A percentile compares a stretch with the other conserved stretches of the same genome.
phyloP scores from a whole-genome alignment of 2,329 filamentous ascomycete genomes.

The Neonectria coccinea region DNA sequence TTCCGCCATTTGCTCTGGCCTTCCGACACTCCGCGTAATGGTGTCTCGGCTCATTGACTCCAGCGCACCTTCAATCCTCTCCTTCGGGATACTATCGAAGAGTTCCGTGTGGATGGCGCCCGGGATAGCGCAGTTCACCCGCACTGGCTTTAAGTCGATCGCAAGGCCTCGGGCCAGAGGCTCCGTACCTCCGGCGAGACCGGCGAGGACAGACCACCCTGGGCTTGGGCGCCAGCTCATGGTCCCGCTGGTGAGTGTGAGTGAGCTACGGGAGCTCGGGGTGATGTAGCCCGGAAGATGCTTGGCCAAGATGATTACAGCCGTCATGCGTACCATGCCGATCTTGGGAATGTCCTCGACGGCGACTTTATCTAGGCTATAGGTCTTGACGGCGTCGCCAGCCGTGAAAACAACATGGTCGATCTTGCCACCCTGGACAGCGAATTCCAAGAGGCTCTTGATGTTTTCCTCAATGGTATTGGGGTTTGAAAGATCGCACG shows the following conservation, averaged over 20 bases:
- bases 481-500: conserved; percentile 35
- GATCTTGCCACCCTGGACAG: conserved; percentile 60
- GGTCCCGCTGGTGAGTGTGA: conserved; percentile 68
- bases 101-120: conserved; percentile 64
- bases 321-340: conserved; percentile 63
- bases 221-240: conserved; percentile 63
- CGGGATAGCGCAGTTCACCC: conserved; percentile 72
- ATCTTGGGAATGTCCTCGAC: conserved; percentile 55
- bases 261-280: conserved; percentile 55
- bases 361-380: conserved; percentile 55
- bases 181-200: conserved; percentile 63
- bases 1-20: conserved; percentile 56
- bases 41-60: conserved; percentile 31
- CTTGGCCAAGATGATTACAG: conserved; percentile 65
- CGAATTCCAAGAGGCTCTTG: conserved; percentile 60
- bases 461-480: conserved; percentile 53
- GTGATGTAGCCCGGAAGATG: conserved; percentile 58
- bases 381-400: conserved; percentile 55
- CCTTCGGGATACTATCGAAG: conserved; percentile 36
- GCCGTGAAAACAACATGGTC: conserved; percentile 71
- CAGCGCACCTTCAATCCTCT: conserved; percentile 25
- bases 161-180: conserved; percentile 68
- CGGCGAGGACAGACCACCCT: conserved; percentile 62
- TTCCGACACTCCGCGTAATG: conserved; percentile 43
- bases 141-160: conserved; percentile 70